phyloP scores from a whole-genome alignment of 116 monocot species.

The Papilionanthe hybrid region DNA sequence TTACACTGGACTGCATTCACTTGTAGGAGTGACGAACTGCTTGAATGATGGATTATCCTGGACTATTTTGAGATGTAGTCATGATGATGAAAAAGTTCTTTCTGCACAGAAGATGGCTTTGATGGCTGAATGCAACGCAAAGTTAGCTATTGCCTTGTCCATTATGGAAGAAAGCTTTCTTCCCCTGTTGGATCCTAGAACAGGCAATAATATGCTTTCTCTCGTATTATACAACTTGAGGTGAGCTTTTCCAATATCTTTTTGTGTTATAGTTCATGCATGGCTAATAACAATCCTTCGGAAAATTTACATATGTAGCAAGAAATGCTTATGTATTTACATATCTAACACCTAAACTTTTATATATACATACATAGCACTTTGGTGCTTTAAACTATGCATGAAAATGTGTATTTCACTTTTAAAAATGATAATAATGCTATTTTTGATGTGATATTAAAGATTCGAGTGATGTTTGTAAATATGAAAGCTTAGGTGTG shows the following conservation, averaged over 20 bases:
- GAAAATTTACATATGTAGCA: no score
- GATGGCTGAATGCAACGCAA: constrained; percentile 71
- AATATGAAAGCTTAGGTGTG: no score
- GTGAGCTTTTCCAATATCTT: constrained; percentile 27
- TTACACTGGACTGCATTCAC: constrained; percentile 46
- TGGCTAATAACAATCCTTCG: not conserved
- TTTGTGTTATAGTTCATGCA: not conserved
- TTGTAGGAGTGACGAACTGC: constrained; percentile 47
- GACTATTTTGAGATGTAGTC: constrained; percentile 57
- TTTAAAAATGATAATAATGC: no score
- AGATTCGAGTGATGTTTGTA: no score
- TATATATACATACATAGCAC: no score
- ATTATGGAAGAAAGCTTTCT: constrained; percentile 89
- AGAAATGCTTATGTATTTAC: no score
- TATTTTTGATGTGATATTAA: no score
- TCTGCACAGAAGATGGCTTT: constrained; percentile 48
- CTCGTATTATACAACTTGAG: constrained; percentile 79
- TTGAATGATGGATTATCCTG: constrained; percentile 55
- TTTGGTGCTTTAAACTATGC: no score
- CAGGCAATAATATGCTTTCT: constrained; percentile 73
- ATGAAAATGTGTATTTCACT: no score
- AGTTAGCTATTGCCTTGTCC: constrained; percentile 67
- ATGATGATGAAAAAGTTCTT: constrained; percentile 35
- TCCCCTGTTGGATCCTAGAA: constrained; percentile 62
- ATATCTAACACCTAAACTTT: no score